phyloP scores from a whole-genome alignment of 2,329 filamentous ascomycete genomes.

The Graphiopsis chlorocephala region DNA sequence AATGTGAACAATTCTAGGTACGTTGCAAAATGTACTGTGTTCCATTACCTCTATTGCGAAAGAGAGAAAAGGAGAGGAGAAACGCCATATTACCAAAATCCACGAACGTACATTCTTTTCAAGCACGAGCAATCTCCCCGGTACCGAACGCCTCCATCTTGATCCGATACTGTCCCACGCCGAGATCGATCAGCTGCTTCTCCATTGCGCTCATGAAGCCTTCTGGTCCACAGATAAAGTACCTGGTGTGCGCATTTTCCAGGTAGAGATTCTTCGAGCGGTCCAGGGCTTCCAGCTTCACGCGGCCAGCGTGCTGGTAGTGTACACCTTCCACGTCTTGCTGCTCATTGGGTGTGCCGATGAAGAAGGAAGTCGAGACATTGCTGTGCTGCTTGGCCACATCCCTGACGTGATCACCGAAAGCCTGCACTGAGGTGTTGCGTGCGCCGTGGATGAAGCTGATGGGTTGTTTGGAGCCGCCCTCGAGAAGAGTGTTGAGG shows the following conservation, averaged over 20 bases:
- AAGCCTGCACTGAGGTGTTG: constrained; percentile 53
- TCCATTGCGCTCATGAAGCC: constrained; percentile 65
- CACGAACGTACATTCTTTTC: background rate
- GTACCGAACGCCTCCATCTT: constrained; percentile 27
- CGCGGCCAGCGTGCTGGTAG: constrained; percentile 58
- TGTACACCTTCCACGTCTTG: constrained; percentile 52
- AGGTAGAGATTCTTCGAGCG: constrained; percentile 55
- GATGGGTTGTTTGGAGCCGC: constrained; percentile 46
- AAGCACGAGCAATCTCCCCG: constrained; percentile 8
- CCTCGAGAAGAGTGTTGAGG: constrained; percentile 52
- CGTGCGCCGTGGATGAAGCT: constrained; percentile 64
- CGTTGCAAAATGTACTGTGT: background rate
- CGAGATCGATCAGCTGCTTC: constrained; percentile 51
- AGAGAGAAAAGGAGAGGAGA: background rate
- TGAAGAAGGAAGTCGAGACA: constrained; percentile 57
- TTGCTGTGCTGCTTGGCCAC: constrained; percentile 46
- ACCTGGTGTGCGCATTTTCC: constrained; percentile 55
- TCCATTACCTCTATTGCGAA: background rate
- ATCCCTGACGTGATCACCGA: constrained; percentile 49
- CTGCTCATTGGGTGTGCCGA: constrained; percentile 47
- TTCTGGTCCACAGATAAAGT: constrained; percentile 70
- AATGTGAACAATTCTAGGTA: background rate
- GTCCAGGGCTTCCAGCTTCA: constrained; percentile 58
- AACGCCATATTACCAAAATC: background rate
- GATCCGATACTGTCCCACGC: constrained; percentile 46